Evolutionary conservation across 2,329 filamentous ascomycete species (phyloP).

Genomic region (Tolypocladium cylindrosporum): DNA sequence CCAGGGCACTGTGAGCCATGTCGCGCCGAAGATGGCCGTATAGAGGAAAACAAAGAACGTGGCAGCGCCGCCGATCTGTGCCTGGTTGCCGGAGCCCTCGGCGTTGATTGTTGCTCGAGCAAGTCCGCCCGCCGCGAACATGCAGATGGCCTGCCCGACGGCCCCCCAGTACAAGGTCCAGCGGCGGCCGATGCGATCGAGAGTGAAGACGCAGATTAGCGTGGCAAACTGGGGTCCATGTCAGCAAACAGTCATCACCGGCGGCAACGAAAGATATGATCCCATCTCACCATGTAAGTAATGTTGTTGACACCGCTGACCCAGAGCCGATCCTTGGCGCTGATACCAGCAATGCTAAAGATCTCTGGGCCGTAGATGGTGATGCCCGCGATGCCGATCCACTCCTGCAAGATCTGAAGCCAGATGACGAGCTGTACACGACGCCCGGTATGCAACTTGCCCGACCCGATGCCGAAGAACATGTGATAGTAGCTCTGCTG

Average conservation of each 20-base stretch:
- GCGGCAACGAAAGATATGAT: not conserved
- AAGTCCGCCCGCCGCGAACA: constrained; percentile 58
- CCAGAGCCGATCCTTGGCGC: constrained; percentile 50
- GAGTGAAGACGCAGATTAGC: constrained; percentile 58
- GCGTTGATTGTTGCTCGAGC: constrained; percentile 38
- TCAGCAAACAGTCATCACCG: not conserved
- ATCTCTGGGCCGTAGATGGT: constrained; percentile 50
- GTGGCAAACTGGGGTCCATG: constrained; percentile 38
- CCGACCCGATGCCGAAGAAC: constrained; percentile 57
- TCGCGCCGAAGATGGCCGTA: constrained; percentile 30
- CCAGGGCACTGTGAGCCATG: constrained; percentile 45
- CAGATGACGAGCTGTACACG: constrained; percentile 62
- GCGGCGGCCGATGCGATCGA: constrained; percentile 58
- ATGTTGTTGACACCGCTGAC: constrained; percentile 46
- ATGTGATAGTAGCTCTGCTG: constrained; percentile 53
- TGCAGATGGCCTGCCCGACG: constrained; percentile 51
- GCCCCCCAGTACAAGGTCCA: constrained; percentile 63
- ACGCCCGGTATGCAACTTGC: constrained; percentile 54
- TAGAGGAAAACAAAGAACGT: constrained; percentile 59
- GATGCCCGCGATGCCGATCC: constrained; percentile 60
- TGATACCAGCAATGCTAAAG: constrained; percentile 58
- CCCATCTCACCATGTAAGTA: constrained; percentile 31
- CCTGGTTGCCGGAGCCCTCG: constrained; percentile 29
- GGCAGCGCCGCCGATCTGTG: constrained; percentile 51
- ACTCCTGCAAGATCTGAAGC: constrained; percentile 63